Base-by-base conservation (phyloP, 257 asterid species). In the Fraxinus quadrangulata region DNA sequence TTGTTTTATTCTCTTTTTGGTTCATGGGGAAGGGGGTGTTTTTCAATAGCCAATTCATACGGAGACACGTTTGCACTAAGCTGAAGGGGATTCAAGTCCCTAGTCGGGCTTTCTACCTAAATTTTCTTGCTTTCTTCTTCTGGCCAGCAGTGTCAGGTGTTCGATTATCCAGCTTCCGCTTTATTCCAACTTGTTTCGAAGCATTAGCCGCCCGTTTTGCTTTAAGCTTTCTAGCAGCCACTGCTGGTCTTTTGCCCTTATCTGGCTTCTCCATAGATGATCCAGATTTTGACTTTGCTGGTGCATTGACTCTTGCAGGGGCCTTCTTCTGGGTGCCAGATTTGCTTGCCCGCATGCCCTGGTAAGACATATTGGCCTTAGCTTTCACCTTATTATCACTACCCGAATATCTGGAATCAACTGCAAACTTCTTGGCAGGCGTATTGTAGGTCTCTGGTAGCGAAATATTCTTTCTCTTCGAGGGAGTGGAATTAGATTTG, bases 261-360 rank as follows among this genome's bases (percentile, higher is more conserved):
- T 79, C 59, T 7, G 80, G 80, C 59, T 68, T 83, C 63, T 70
- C 86, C 30, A 33, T 70, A 70, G 82, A 77, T 65, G 87, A 72
- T 75, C 72, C 78, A 8, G 54, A 16, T 66, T 77, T 84, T 6
- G 78, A 82, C 49, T 81, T 87, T 40, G 80, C 78, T 45, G 75
- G 79, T 6, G 67, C 49, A 5, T 39, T 72, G 34, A 82, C 73
- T 65, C 69, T 84, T 16, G 84, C 67, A 14, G 65, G 80, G 33
- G 84, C 77, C 87, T 88, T 93, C 90, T 90, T 93, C 79, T 88
- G 88, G 16, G 76, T 79, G 37, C 96, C 96, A 0, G 94, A 85
- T 83, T 95, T 93, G 87, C 85, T 93, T 7, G 97, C 97, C 30
- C 82, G 87, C 81, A 95, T 71, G 30, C 99, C 98, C 89, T 95